Percentiles rank a stretch among this genome's conserved stretches.
Conservation (phyloP, 345 rosid species). For the Eucalyptus regnans region DNA sequence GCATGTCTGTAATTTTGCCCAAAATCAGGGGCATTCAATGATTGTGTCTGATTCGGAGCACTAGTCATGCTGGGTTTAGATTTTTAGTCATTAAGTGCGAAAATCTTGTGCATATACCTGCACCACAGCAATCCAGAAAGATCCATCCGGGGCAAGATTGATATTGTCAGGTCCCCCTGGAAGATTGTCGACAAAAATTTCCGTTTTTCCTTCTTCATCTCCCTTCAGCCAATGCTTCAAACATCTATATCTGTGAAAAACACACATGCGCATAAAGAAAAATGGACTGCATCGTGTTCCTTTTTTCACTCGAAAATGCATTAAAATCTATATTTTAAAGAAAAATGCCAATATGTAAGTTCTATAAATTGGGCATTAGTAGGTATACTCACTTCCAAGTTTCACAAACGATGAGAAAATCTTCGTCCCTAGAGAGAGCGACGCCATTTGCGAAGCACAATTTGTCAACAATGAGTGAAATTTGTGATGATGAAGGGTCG, state of each 20-base stretch:
- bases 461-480: slow-evolving; percentile 15
- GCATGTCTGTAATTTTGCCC: background rate
- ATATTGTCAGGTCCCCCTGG: slow-evolving; percentile 42
- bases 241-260: background rate
- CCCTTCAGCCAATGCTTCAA: slow-evolving; percentile 28
- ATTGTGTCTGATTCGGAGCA: background rate
- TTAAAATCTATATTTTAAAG: background rate
- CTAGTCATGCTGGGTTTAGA: background rate
- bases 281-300: background rate
- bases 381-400: background rate
- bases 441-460: slow-evolving; percentile 38
- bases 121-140: slow-evolving; percentile 38
- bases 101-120: slow-evolving; percentile 2
- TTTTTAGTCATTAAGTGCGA: background rate
- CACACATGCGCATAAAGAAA: background rate
- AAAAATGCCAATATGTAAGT: background rate
- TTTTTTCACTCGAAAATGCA: background rate
- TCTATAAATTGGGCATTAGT: background rate
- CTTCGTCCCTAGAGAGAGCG: slow-evolving; percentile 27
- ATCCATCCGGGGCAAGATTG: slow-evolving; percentile 37
- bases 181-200: slow-evolving; percentile 27
- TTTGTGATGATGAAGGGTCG: slow-evolving; percentile 19
- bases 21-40: background rate
- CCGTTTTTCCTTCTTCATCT: slow-evolving; percentile 12
- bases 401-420: slow-evolving; percentile 33